These are phyloP conservation scores for Beauveria sp. DNA, from an alignment of 2,329 filamentous ascomycete genomes.

Conservation along the genomic window DNA sequence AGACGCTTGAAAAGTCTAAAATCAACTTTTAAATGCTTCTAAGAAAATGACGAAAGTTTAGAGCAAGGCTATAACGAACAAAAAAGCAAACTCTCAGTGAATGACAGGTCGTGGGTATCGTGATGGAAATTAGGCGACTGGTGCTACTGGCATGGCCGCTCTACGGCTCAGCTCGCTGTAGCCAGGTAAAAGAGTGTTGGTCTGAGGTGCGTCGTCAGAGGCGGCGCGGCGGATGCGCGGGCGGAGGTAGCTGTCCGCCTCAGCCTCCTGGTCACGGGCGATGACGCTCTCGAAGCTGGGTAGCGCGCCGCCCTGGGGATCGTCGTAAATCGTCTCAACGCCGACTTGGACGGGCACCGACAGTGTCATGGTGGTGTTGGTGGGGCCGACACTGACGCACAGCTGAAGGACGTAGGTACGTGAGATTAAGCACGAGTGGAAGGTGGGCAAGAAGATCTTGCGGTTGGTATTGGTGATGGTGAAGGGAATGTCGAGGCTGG, in stretches of 20 bases:
- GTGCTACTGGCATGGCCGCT: constrained; percentile 12
- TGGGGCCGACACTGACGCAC: constrained; percentile 33
- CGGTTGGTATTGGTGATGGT: constrained; percentile 37
- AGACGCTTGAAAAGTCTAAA: background rate
- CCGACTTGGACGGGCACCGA: constrained; percentile 44
- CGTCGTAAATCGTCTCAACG: constrained; percentile 30
- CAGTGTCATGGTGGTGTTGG: constrained; percentile 36
- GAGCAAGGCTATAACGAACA: background rate
- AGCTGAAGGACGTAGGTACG: constrained; percentile 48
- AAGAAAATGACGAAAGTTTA: constrained; percentile 2
- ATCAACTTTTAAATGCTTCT: background rate
- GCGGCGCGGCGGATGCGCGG: constrained; percentile 33
- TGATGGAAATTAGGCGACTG: constrained; percentile 5
- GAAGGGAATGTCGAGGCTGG: constrained; percentile 41
- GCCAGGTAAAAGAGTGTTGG: constrained; percentile 29
- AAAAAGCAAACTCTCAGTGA: background rate
- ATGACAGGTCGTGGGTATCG: constrained; percentile 9
- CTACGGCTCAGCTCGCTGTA: constrained; percentile 28
- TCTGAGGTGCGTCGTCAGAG: constrained; percentile 22
- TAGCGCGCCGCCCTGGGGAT: constrained; percentile 26
- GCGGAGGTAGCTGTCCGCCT: constrained; percentile 34
- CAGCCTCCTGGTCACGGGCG: constrained; percentile 32
- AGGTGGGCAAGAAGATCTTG: constrained; percentile 47
- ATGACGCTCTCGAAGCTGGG: constrained; percentile 45
- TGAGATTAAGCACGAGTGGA: constrained; percentile 50